Base-by-base conservation (phyloP, 441 rosid species). In the Erysimum cheiri region DNA sequence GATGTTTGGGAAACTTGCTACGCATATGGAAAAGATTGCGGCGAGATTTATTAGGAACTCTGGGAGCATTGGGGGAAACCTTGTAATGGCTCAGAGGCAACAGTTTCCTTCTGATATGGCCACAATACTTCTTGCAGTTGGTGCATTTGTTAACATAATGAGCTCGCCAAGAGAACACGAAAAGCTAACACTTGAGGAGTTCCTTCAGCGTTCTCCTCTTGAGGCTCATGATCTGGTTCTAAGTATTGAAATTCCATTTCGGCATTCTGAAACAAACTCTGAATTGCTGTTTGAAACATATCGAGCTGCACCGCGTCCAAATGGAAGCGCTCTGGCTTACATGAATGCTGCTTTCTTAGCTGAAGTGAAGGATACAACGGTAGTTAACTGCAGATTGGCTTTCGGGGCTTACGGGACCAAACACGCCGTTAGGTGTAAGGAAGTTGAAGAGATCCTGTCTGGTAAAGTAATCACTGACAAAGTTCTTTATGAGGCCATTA, bases 321-420 rank as follows among this genome's bases (percentile, higher is more conserved):
- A 82, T 22, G 97, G 98, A 80, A 88, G 84, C 55, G 92, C 95
- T 35, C 72, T 93, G 63, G 77, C 98, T 29, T 82, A 85, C 73
- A 43, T 91, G 64, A 91, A 91, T 79, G 93, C 97, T 66, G 93
- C 96, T 77, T 87, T 93, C 81, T 77, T 85, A 80, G 92, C 92
- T 73, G 86, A 88, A 78, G 78, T 73, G 71, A 66, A 73, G 32
- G 72, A 73, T 50, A 59, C 48, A 22, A 40, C 0, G 61, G 54
- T 93, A 49, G 65, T 79, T 39, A 81, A 60, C 57, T 89, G 93
- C 71, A 77, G 32, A 39, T 70, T 93, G 74, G 86, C 88, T 75
- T 89, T 93, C 36, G 97, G 98, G 26, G 93, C 96, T 43, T 89
- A 76, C 64, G 96, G 96, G 41, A 84, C 90, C 22, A 85, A 84